Percentiles rank a stretch among this genome's conserved stretches.
Evolutionary conservation across 139 green algal species (phyloP).

Genomic region (Mesostigma viride): DNA sequence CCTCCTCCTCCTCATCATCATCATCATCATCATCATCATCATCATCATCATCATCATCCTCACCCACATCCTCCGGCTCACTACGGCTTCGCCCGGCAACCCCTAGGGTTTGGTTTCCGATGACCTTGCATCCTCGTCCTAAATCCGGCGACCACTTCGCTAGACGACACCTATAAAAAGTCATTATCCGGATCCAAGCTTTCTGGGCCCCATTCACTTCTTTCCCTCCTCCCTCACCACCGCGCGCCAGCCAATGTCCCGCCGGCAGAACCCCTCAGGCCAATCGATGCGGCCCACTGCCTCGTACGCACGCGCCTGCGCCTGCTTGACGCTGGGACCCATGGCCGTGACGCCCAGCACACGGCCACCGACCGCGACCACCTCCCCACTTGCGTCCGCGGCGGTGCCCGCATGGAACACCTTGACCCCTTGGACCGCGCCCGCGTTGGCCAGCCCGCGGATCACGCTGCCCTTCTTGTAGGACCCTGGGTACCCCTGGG

Average conservation of each 20-base stretch:
- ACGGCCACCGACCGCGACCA: constrained; percentile 30
- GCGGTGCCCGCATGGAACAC: constrained; percentile 42
- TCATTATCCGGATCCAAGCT: too few relatives aligned
- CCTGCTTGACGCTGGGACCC: constrained; percentile 20
- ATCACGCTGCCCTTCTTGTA: constrained; percentile 81
- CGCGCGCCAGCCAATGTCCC: constrained; percentile 40
- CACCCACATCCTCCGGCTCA: too few relatives aligned
- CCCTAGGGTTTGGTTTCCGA: too few relatives aligned
- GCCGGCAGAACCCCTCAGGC: constrained; percentile 32
- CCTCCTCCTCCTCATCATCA: too few relatives aligned
- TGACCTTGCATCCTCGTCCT: too few relatives aligned
- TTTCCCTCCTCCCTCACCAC: constrained; percentile 9
- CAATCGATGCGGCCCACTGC: constrained; percentile 41
- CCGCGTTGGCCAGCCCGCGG: constrained; percentile 40
- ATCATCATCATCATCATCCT: too few relatives aligned
- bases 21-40: too few relatives aligned
- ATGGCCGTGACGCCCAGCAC: constrained; percentile 39
- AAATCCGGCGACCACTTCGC: too few relatives aligned
- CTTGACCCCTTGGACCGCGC: constrained; percentile 11
- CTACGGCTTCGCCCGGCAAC: too few relatives aligned
- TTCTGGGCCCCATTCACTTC: too few relatives aligned
- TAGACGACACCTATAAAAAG: too few relatives aligned
- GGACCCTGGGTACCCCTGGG: constrained; percentile 82
- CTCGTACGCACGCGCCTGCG: constrained; percentile 31
- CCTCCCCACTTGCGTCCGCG: constrained; percentile 9